Percentiles rank a stretch among this genome's conserved stretches.
Conservation (phyloP, 2,329 filamentous ascomycete genomes). For the Nemania sp. region DNA sequence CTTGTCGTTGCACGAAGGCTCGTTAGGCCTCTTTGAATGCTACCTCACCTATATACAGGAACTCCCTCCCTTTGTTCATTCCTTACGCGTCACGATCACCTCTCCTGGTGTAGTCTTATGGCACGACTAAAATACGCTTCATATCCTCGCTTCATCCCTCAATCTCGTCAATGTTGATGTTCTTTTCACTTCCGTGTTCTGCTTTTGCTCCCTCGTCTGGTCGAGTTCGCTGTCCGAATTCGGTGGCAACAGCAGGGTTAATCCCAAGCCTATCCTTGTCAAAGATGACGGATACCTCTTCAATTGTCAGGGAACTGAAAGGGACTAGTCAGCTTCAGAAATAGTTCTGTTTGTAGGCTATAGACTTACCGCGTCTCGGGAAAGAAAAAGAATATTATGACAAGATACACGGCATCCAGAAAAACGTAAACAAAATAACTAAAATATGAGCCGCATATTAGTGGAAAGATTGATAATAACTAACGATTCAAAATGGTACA, state of each 20-base stretch:
- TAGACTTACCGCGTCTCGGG: not conserved
- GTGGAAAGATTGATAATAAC: not conserved
- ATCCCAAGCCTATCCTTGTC: not conserved
- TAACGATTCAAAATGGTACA: not conserved
- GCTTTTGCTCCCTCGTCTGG: not conserved
- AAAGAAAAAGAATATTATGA: not conserved
- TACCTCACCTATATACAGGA: too few relatives aligned
- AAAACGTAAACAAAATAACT: not conserved
- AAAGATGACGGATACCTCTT: not conserved
- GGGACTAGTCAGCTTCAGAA: not conserved
- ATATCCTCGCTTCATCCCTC: not conserved
- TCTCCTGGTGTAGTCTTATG: too few relatives aligned
- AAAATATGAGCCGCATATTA: not conserved
- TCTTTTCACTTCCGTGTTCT: not conserved
- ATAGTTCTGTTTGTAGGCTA: not conserved
- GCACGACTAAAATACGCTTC: not conserved
- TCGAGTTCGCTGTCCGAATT: not conserved
- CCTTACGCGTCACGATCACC: too few relatives aligned
- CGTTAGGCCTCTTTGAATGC: too few relatives aligned
- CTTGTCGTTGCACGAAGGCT: too few relatives aligned
- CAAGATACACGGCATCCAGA: not conserved
- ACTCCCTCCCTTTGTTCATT: too few relatives aligned
- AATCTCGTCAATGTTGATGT: not conserved
- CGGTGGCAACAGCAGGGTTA: not conserved
- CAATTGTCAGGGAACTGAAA: not conserved